Base-by-base conservation (phyloP, 1,139 yeast species). In the Debaryomycetaceae sp. region DNA sequence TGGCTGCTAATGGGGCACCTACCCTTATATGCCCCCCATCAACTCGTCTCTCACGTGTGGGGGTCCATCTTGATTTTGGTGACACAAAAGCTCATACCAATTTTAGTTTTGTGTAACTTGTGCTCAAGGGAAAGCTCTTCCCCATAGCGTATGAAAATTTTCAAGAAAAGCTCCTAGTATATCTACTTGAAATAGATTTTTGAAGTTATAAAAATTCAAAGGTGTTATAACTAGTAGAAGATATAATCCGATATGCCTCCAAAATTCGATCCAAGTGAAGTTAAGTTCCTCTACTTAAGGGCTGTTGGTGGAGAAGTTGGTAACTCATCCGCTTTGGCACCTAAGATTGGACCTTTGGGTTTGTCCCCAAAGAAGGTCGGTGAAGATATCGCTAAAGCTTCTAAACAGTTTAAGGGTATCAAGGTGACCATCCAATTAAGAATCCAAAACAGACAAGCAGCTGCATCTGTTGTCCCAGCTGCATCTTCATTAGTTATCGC, bases 221-320 rank as follows among this genome's bases (percentile, higher is more conserved):
- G 38, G 33, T 17, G 28, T 16, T 30, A 33, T 35, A 17, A 30
- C 30, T 30, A 30, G 35, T 33, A 44, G 36, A 38, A 47, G 42
- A 30, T 41, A 43, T 46, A 46, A 46, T 41, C 45, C 57, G 68
- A 63, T 52, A 86, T 86, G 95, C 95, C 95, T 78, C 94, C 95
- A 82, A 87, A 92, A 83, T 81, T 91, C 80, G 98, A 92, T 78
- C 99, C 99, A 71, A 78, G 63, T 80, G 98, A 92, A 87, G 96
- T 92, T 72, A 91, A 91, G 79, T 88, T 79, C 87, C 82, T 92
- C 79, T 92, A 91, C 89, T 81, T 92, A 77, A 88, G 98, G 87
- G 98, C 98, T 76, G 95, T 91, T 62, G 99, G 98, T 86, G 98
- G 99, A 83, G 99, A 92, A 83, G 95, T 94, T 66, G 98, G 98